These are phyloP conservation scores for Arthroderma uncinatum DNA, from an alignment of 2,329 filamentous ascomycete genomes.

Conservation along the genomic window DNA sequence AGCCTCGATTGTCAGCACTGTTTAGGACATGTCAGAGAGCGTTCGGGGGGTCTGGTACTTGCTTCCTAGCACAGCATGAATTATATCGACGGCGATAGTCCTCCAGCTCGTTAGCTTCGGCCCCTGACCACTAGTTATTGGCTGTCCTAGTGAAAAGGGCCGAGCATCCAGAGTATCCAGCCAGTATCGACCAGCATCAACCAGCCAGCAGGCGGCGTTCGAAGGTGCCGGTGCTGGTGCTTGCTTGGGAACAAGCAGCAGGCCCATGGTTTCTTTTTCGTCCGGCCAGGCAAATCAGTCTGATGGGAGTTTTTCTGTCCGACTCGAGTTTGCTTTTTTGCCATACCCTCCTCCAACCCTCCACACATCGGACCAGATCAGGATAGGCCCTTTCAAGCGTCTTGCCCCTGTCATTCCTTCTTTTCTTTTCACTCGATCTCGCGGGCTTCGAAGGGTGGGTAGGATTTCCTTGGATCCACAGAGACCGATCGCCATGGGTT, in stretches of 20 bases:
- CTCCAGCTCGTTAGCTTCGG: neutral
- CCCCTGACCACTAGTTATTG: neutral
- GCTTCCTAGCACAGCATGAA: neutral
- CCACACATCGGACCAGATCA: neutral
- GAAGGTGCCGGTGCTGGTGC: neutral
- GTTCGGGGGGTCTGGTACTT: neutral
- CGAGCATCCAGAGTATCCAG: neutral
- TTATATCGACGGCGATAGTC: neutral
- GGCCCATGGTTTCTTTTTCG: neutral
- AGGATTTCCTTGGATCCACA: constrained; percentile 1
- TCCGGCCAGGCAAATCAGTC: constrained; percentile 3
- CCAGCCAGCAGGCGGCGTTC: neutral
- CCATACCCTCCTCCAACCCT: constrained; percentile 5
- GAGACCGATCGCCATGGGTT: neutral
- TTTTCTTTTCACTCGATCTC: neutral
- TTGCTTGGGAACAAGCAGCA: constrained; percentile 3
- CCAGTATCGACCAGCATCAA: neutral
- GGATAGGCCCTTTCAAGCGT: constrained; percentile 4
- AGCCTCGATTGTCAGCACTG: constrained; percentile 3
- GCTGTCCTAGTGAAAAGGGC: neutral
- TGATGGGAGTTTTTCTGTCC: constrained; percentile 6
- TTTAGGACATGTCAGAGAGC: constrained; percentile 3
- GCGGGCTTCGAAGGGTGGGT: neutral
- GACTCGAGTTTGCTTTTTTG: constrained; percentile 2
- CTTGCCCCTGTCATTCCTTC: constrained; percentile 6